Evolutionary conservation across 306 rosid genomes (phyloP), one percentile per base, ranked within the genome.

Genomic region (Acacia acuminata): DNA sequence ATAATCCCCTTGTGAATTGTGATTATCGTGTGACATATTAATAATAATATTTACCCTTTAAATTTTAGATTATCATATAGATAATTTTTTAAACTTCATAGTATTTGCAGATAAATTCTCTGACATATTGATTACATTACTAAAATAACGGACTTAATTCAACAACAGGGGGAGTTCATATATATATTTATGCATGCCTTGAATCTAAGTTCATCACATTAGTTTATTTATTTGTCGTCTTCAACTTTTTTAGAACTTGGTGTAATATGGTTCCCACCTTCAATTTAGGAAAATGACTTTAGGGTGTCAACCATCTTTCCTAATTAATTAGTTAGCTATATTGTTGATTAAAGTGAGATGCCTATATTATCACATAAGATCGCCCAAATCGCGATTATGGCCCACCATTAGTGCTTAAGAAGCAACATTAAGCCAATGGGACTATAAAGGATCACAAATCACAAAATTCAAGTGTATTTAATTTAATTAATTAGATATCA

Each of bases 291-390:
- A 79, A 83, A 84, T 65, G 78, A 75, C 88, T 80, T 84, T 27
- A 51, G 51, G 55, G 81, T 75, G 84, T 86, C 88, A 87, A 88
- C 84, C 90, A 89, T 89, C 38, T 11, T 83, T 82, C 83, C 82
- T 80, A 34, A 34, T 43, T 43, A 43, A 43, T 43, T 43, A 8
- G 2, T 44, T 56, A 20, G n/a, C 73, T 87, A 85, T 58, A 32
- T 47, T 76, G 82, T 91, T 91, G 94, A 91, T 91, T 87, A 96
- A 92, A 90, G 82, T 90, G 94, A 92, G 96, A 92, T 91, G 90
- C 91, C 80, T 50, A 88, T 88, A 91, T 90, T 87, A 91, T 92
- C 93, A 85, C 83, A 81, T 86, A 88, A 92, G 98, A 94, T 94
- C 75, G 60, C 93, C 88, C 83, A 6, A 87, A 94, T 94, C 97